A percentile compares a stretch with the other conserved stretches of the same genome.
These are phyloP conservation scores for Penicillium polonicum DNA, from an alignment of 2,329 filamentous ascomycete species.

Conservation along the genomic window DNA sequence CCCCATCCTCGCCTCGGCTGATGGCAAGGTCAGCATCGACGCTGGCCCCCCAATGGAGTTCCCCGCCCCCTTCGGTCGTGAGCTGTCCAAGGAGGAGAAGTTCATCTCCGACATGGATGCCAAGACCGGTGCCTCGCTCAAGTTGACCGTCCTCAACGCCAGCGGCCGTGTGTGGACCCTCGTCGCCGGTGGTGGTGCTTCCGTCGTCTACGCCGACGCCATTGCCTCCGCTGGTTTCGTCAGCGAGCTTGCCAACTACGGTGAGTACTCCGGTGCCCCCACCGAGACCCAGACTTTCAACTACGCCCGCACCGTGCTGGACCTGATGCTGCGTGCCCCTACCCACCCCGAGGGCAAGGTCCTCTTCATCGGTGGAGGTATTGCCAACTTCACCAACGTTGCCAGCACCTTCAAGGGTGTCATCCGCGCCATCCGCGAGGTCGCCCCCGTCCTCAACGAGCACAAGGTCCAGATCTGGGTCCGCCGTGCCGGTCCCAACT, in stretches of 20 bases:
- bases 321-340: slow-evolving; percentile 94
- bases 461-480: slow-evolving; percentile 99
- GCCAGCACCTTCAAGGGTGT: slow-evolving; percentile 99
- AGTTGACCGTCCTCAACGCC: slow-evolving; percentile 93
- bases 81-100: slow-evolving; percentile 97
- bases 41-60: slow-evolving; percentile 98
- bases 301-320: slow-evolving; percentile 94
- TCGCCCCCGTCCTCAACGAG: slow-evolving; percentile 79
- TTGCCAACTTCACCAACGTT: slow-evolving; percentile 99
- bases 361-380: slow-evolving; percentile 98
- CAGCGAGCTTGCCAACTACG: slow-evolving; percentile 97
- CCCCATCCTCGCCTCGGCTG: slow-evolving; percentile 61
- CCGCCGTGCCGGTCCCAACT: slow-evolving; percentile 86
- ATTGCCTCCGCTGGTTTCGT: slow-evolving; percentile 96
- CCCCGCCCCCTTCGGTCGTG: slow-evolving; percentile 97
- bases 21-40: slow-evolving; percentile 85
- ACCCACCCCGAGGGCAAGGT: slow-evolving; percentile 88
- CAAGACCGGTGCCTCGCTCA: slow-evolving; percentile 98
- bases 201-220: slow-evolving; percentile 97
- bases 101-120: slow-evolving; percentile 99
- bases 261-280: slow-evolving; percentile 98
- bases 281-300: slow-evolving; percentile 99
- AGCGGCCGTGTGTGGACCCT: slow-evolving; percentile 95
- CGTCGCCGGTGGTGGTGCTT: slow-evolving; percentile 98
- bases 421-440: slow-evolving; percentile 91